Conservation (phyloP, 495 filamentous ascomycete species). For the Geoglossum glabrum region DNA sequence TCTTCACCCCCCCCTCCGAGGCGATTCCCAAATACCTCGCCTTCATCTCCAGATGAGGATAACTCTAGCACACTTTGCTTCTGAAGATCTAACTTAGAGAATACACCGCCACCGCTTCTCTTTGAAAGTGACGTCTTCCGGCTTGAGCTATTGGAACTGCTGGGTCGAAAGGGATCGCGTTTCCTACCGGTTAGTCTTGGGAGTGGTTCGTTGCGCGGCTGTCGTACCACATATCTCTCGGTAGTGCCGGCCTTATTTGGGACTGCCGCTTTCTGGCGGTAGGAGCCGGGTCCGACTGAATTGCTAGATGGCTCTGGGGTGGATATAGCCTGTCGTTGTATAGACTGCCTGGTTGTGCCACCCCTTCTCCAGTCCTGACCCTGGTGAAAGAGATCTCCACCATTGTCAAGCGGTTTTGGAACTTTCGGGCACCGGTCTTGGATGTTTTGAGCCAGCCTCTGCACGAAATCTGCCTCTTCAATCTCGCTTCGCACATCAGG, state of each 20-base stretch:
- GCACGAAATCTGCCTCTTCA: neutral
- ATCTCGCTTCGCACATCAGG: neutral
- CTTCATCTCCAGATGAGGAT: conserved; percentile 36
- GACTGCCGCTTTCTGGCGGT: neutral
- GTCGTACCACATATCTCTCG: neutral
- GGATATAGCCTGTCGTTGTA: neutral
- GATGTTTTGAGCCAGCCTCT: neutral
- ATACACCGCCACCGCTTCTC: conserved; percentile 24
- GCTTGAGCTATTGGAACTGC: neutral
- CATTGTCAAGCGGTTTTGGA: neutral
- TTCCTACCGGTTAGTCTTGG: neutral
- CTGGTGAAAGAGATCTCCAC: neutral
- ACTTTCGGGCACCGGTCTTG: neutral
- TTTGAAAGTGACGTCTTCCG: conserved; percentile 11
- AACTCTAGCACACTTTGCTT: conserved; percentile 33
- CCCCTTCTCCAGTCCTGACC: neutral
- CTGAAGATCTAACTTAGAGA: conserved; percentile 27
- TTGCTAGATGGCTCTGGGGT: neutral
- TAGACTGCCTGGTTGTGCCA: neutral
- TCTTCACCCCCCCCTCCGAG: neutral
- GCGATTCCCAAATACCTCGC: conserved; percentile 16
- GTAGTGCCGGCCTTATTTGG: conserved; percentile 24
- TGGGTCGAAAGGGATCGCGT: neutral
- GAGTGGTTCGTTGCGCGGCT: neutral
- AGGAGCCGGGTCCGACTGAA: neutral